These are phyloP conservation scores for Spiromastix sp. DNA, from an alignment of 2,329 filamentous ascomycete genomes.

Conservation along the genomic window DNA sequence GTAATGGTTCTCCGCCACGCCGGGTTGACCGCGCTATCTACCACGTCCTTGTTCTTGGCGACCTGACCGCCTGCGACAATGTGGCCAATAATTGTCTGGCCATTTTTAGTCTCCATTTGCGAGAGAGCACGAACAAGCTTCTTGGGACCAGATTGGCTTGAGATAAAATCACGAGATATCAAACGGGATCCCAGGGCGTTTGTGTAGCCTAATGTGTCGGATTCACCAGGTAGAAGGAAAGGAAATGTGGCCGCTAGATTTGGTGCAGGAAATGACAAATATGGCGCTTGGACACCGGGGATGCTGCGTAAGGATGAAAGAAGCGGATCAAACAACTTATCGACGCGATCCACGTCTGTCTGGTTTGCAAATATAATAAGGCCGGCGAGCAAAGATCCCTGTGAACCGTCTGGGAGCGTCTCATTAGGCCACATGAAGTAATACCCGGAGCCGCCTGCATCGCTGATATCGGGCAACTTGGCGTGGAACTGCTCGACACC, in stretches of 20 bases:
- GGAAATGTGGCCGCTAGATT: conserved; percentile 12
- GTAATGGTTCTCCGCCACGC: conserved; percentile 5
- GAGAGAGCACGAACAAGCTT: conserved; percentile 29
- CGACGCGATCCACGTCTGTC: conserved; percentile 13
- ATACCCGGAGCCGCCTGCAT: conserved; percentile 31
- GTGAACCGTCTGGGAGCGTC: conserved; percentile 19
- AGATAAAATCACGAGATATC: conserved; percentile 22
- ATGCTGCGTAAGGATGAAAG: conserved; percentile 11
- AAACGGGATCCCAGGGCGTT: conserved; percentile 21
- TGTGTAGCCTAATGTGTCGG: conserved; percentile 16
- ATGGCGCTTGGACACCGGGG: conserved; percentile 10
- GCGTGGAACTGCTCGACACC: conserved; percentile 24
- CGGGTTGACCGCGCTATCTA: conserved; percentile 14
- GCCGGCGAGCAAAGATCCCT: conserved; percentile 8
- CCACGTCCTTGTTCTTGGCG: conserved; percentile 26
- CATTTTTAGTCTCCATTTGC: conserved; percentile 12
- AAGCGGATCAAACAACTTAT: conserved; percentile 14
- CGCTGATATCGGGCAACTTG: conserved; percentile 35
- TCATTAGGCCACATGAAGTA: conserved; percentile 27
- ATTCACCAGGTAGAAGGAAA: conserved; percentile 12
- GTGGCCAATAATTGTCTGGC: conserved; percentile 16
- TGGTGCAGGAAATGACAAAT: conserved; percentile 14
- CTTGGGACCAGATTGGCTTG: conserved; percentile 13
- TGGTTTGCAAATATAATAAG: conserved; percentile 17
- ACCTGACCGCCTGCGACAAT: conserved; percentile 27